Conservation (phyloP, 106 monocot genomes). For the Agapanthus africanus region DNA sequence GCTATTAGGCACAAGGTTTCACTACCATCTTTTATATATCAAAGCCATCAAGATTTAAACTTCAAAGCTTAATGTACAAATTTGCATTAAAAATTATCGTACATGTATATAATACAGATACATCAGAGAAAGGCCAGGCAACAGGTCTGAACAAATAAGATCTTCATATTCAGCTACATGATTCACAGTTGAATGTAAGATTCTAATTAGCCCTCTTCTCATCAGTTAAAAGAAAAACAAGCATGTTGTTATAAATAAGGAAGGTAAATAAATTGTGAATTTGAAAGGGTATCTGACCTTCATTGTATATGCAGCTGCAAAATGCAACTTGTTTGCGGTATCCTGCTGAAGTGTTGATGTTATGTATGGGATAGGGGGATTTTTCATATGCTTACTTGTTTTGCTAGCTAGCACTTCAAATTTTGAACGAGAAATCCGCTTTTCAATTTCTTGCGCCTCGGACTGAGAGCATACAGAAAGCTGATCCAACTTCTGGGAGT, state of each 20-base stretch:
- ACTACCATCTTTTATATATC: too few relatives aligned
- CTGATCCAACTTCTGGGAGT: slow-evolving; percentile 61
- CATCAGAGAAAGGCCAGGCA: too few relatives aligned
- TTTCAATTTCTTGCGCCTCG: slow-evolving; percentile 58
- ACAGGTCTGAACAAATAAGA: too few relatives aligned
- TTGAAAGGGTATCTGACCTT: slow-evolving; percentile 52
- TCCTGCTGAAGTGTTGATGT: slow-evolving; percentile 96
- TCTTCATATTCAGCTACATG: too few relatives aligned
- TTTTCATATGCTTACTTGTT: slow-evolving; percentile 45
- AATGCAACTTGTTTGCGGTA: slow-evolving; percentile 70
- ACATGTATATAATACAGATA: too few relatives aligned
- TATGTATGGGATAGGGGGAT: slow-evolving; percentile 89
- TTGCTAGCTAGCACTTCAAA: slow-evolving; percentile 57
- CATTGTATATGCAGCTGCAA: slow-evolving; percentile 76
- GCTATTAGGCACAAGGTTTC: too few relatives aligned
- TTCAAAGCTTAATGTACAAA: too few relatives aligned
- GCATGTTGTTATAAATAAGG: background rate
- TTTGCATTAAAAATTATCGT: too few relatives aligned
- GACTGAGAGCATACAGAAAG: slow-evolving; percentile 43
- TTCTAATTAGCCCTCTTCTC: background rate
- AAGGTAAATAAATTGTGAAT: too few relatives aligned
- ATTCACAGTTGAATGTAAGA: background rate
- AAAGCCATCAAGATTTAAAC: too few relatives aligned
- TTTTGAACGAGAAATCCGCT: slow-evolving; percentile 30
- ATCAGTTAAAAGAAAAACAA: background rate